phyloP scores from a whole-genome alignment of 2,329 filamentous ascomycete genomes.

The Clarireedia hainanense region DNA sequence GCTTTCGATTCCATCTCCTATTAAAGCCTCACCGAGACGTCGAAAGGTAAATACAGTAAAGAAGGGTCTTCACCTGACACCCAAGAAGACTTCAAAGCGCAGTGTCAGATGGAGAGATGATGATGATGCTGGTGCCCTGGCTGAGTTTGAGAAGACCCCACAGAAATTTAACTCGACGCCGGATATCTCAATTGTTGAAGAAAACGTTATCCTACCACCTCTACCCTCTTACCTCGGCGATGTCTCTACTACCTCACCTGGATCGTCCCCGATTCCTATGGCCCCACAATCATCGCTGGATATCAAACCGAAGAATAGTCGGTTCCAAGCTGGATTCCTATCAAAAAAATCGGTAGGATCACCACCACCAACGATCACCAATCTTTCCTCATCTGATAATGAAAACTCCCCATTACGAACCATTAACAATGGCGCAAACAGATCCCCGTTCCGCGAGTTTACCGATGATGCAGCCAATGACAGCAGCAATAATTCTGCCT shows the following conservation, averaged over 20 bases:
- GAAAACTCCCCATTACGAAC: constrained; percentile 49
- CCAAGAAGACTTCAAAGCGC: constrained; percentile 70
- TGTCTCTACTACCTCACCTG: constrained; percentile 33
- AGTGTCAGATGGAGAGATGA: constrained; percentile 91
- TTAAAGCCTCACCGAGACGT: constrained; percentile 73
- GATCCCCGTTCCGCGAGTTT: constrained; percentile 32
- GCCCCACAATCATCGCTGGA: constrained; percentile 52
- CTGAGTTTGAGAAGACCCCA: constrained; percentile 88
- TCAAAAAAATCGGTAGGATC: constrained; percentile 58
- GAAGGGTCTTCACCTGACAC: constrained; percentile 76
- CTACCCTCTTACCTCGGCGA: constrained; percentile 45
- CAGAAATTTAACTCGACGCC: constrained; percentile 56
- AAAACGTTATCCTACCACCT: constrained; percentile 33
- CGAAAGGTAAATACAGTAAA: constrained; percentile 55
- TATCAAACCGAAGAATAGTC: constrained; percentile 56
- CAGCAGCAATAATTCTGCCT: constrained; percentile 31
- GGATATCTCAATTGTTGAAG: constrained; percentile 44
- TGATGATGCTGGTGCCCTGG: constrained; percentile 74
- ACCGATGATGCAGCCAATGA: constrained; percentile 26
- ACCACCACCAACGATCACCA: constrained; percentile 49
- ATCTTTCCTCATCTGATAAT: constrained; percentile 47
- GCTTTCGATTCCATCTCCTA: constrained; percentile 48
- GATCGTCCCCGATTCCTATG: constrained; percentile 45
- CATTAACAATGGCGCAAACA: constrained; percentile 43
- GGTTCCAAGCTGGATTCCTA: constrained; percentile 86